Base-by-base conservation (phyloP, 371 early-diverging fungal species). In the Circinella umbellata region DNA sequence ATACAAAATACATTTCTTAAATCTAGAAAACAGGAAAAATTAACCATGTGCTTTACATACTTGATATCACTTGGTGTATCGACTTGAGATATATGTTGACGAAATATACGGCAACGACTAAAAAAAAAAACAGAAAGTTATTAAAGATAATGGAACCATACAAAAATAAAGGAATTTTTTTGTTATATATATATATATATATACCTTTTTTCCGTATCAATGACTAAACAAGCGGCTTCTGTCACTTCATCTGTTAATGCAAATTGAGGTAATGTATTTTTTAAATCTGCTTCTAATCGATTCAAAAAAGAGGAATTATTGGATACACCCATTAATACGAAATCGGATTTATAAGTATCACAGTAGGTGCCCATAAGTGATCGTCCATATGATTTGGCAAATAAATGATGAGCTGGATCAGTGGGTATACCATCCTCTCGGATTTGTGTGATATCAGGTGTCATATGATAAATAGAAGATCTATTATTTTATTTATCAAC, bases 311-410 rank as follows among this genome's bases (percentile, higher is more conserved):
- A 82, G 17, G 85, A 78, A 59, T 77, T 77, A 38, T 78, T 80
- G 13, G 89, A 88, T 5, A 89, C 76, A 8, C 90, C 90, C 82
- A 88, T 83, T 39, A 90, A 66, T 5, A 87, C 88, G 73, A 89
- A 89, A 61, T 88, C 89, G 4, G 90, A 80, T 73, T 86, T 85
- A 66, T 88, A 90, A 2, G 75, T 76, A 15, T 84, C 82, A 64
- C 85, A 84, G 49, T 86, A 89, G 10, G 85, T 79, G 36, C 79
- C 88, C 89, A 90, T 86, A 54, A 90, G 71, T 10, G 90, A 90
- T 55, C 90, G 81, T 9, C 89, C 90, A 64, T 88, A 90, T 9
- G 88, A 89, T 72, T 89, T 89, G 36, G 87, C 82, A 70, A 80
- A 90, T 15, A 90, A 64, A 18, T 79, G 72, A 73, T 88, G 82